Conservation (phyloP, 371 early-diverging fungal species). For the Mucor circinelloides region DNA sequence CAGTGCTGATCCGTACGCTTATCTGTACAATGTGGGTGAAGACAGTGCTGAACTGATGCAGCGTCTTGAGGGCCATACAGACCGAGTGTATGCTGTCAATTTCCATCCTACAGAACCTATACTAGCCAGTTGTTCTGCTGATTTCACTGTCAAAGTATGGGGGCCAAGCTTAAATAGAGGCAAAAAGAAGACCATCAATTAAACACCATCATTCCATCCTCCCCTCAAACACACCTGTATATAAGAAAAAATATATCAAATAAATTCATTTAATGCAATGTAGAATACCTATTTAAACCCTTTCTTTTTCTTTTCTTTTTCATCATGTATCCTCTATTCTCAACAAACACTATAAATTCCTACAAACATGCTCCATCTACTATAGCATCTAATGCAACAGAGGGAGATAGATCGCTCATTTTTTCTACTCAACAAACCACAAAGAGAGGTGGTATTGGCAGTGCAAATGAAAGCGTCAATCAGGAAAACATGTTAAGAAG, state of each 20-base stretch:
- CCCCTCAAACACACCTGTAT: background rate
- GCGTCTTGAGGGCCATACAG: constrained; percentile 83
- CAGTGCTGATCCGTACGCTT: constrained; percentile 84
- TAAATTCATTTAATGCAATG: constrained; percentile 4
- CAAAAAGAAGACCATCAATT: constrained; percentile 50
- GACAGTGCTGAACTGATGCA: constrained; percentile 76
- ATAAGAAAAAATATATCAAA: background rate
- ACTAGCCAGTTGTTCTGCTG: constrained; percentile 82
- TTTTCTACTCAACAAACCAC: background rate
- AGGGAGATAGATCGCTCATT: background rate
- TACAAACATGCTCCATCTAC: background rate
- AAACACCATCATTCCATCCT: background rate
- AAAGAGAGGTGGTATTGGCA: background rate
- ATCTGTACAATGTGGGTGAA: constrained; percentile 79
- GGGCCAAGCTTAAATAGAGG: constrained; percentile 52
- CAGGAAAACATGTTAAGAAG: background rate
- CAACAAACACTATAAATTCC: background rate
- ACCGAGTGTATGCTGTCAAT: constrained; percentile 82
- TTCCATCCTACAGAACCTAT: constrained; percentile 86
- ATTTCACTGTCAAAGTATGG: constrained; percentile 85
- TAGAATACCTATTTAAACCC: background rate
- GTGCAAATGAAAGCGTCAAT: background rate
- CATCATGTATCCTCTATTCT: background rate
- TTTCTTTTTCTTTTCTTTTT: background rate
- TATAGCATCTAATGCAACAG: background rate